phyloP scores from a whole-genome alignment of 1,284 basidiomycete genomes.

The Cystobasidium slooffiae region DNA sequence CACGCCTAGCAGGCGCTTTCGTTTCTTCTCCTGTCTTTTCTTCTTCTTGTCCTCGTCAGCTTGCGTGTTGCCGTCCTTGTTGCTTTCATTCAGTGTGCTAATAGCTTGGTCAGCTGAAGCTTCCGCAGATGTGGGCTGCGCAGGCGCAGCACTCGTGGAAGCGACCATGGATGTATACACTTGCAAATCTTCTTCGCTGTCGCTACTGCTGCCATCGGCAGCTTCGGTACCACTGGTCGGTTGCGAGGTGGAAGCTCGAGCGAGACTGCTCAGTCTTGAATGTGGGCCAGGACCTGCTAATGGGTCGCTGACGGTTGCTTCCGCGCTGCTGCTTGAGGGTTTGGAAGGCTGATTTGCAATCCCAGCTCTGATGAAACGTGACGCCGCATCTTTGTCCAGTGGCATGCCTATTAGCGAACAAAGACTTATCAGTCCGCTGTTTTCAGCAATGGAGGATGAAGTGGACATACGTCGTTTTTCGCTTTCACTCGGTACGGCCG shows the following conservation, averaged over 20 bases:
- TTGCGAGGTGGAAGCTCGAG: slow-evolving; percentile 2
- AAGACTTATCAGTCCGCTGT: not conserved
- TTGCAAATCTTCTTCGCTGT: slow-evolving; percentile 23
- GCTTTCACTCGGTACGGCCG: not conserved
- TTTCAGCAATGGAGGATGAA: no score
- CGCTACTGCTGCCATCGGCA: slow-evolving; percentile 16
- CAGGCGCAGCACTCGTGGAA: not conserved
- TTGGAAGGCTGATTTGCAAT: slow-evolving; percentile 32
- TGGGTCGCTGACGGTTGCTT: slow-evolving; percentile 31
- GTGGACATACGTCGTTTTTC: slow-evolving; percentile 14
- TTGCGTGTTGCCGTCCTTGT: not conserved
- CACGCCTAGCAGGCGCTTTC: not conserved
- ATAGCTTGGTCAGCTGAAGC: no score
- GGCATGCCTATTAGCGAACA: slow-evolving; percentile 1
- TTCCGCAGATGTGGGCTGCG: no score
- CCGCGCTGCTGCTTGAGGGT: slow-evolving; percentile 19
- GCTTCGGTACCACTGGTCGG: not conserved
- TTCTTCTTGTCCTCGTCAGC: slow-evolving; percentile 11
- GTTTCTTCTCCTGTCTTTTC: slow-evolving; percentile 9
- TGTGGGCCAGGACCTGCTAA: slow-evolving; percentile 28
- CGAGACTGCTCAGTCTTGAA: slow-evolving; percentile 23
- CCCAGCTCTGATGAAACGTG: slow-evolving; percentile 37
- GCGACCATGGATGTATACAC: slow-evolving; percentile 8
- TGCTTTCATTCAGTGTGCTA: no score
- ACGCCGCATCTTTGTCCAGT: slow-evolving; percentile 37